Base-by-base conservation (phyloP, 192 early-diverging fungal species). In the Coemansia erecta region DNA sequence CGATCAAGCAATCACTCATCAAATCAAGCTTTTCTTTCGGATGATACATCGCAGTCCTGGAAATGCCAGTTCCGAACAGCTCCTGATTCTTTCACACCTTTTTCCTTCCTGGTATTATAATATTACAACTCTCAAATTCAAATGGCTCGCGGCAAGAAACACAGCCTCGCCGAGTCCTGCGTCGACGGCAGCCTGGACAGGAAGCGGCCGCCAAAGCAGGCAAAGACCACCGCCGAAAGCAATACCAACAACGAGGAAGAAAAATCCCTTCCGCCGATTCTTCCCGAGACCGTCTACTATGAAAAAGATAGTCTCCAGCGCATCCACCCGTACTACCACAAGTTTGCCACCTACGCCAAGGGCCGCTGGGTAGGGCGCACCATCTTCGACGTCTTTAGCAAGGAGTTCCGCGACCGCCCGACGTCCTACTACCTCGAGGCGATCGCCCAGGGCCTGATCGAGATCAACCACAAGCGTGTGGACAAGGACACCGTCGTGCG, bases 391-490 rank as follows among this genome's bases (percentile, higher is more conserved):
- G 83, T 96, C 11, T 95, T 97, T 58, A 59, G 65, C 64, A 84
- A 78, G 11, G 97, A 98, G 70, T 98, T 98, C 66, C 85, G 92
- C 40, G 94, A 95, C 76, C 85, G 90, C 28, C 65, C 82, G 3
- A 65, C 72, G 9, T 72, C 78, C 15, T 98, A 97, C 76, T 98
- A 97, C 80, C 76, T 74, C 56, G 63, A 77, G 55, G 93, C 94
- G 0, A 97, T 98, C 50, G 61, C 74, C 47, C 72, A 71, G 47
- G 97, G 97, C 0, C 77, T 86, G n/a, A 92, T 98, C 24, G 85
- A 75, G 31, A 74, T 98, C 39, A 98, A 97, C 66, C 82, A 73
- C 8, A 53, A 86, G 23, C 57, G 44, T 14, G 85, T 89, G 2
- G 44, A 64, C 0, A 55, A 67, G 4, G 81, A 85, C 40, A 90